Evolutionary conservation across 106 monocot genomes (phyloP).

Genomic region (Dactylorhiza incarnata): DNA sequence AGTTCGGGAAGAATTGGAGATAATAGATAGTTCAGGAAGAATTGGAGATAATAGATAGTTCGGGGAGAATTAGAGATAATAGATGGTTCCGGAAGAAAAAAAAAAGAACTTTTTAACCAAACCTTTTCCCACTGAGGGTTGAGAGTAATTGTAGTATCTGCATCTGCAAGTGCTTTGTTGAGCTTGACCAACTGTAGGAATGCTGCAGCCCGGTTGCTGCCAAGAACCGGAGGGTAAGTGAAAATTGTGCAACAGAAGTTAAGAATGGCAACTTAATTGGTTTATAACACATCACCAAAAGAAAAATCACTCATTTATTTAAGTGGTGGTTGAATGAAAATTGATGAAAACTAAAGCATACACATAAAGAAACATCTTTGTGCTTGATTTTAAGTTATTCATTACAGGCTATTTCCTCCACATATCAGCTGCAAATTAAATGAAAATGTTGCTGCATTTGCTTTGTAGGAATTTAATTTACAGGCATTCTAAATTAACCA

Average conservation of each 20-base stretch:
- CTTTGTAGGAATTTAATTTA: no score
- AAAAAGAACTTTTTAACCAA: background rate
- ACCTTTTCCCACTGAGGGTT: slow-evolving; percentile 98
- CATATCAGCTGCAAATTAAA: no score
- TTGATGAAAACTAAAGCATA: background rate
- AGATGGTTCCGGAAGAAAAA: background rate
- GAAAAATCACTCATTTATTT: background rate
- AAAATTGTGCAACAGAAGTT: background rate
- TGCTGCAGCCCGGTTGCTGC: slow-evolving; percentile 88
- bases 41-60: background rate
- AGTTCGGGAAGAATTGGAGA: background rate
- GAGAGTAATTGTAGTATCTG: slow-evolving; percentile 74
- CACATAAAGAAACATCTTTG: background rate
- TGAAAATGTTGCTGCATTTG: no score
- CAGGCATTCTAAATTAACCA: no score
- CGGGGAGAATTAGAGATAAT: background rate
- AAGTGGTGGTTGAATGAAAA: background rate
- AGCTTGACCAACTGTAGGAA: slow-evolving; percentile 93
- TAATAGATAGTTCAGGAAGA: background rate
- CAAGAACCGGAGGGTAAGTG: slow-evolving; percentile 4
- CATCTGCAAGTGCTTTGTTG: slow-evolving; percentile 89
- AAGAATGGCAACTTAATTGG: background rate
- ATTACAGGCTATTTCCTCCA: no score
- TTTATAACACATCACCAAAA: background rate
- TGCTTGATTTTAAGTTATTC: background rate